Base-by-base conservation (phyloP, 208 protist species). In the Angomonas ambiguus region DNA sequence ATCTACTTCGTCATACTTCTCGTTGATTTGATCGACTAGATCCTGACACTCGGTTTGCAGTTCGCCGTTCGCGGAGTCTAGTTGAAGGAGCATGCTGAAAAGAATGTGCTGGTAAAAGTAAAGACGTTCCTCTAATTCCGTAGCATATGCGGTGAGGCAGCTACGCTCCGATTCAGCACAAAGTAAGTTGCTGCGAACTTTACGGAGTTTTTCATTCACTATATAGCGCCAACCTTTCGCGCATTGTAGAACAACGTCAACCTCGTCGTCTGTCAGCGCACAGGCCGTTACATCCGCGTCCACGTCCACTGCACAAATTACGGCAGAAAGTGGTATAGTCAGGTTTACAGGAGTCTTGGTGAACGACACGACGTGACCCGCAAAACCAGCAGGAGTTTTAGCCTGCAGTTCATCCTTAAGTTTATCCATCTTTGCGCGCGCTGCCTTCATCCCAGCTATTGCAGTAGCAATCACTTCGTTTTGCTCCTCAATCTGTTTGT, bases 381-480 rank as follows among this genome's bases (percentile, higher is more conserved):
- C 62, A 0, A 20, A 45, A 13, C 49, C 34, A 10, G 62, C 55
- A 2, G 58, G 25, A 56, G 63, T 70, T 62, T 74, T 80, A 30
- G 62, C 63, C 5, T 71, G 67, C 34, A 89, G 68, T 61, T 86
- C 83, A 18, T 84, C 78, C 65, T 84, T 85, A 48, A 89, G 71
- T 51, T 74, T 89, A 53, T 69, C 71, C 30, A 85, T 80, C 72
- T 88, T 88, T 41, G 76, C 61, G 35, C 83, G 83, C 48, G 68
- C 79, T 16, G 70, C 77, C 74, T 83, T 89, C 77, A 85, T 84
- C 2, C 77, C 77, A 20, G 77, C 71, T 59, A 89, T 89, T 30
- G 73, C 65, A 48, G 62, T 67, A 4, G 66, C 69, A 61, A 89
- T 89, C 22, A 74, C 68, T 61, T 82, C 72, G 62, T 89, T 89